A percentile compares a stretch with the other conserved stretches of the same genome.
These are phyloP conservation scores for Cyberlindnera americana DNA, from an alignment of 805 yeast species.

Conservation along the genomic window DNA sequence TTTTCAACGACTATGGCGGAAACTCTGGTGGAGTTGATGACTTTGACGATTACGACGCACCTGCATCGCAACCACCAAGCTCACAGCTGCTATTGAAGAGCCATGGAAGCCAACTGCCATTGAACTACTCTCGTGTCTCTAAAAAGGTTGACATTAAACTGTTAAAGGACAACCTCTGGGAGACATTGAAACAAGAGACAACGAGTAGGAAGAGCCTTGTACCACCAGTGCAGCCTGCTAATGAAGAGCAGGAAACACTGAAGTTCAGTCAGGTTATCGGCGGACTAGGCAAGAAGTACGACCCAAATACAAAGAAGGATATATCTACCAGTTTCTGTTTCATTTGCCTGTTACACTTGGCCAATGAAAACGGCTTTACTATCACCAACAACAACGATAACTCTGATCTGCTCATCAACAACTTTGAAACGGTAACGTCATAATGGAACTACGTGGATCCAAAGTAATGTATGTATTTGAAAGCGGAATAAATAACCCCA, in stretches of 20 bases:
- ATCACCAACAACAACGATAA: slow-evolving; percentile 40
- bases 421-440: slow-evolving; percentile 1
- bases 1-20: slow-evolving; percentile 35
- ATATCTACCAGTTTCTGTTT: slow-evolving; percentile 57
- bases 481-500: no score
- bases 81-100: slow-evolving; percentile 24
- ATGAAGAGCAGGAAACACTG: slow-evolving; percentile 10
- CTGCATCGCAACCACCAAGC: slow-evolving; percentile 19
- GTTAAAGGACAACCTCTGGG: slow-evolving; percentile 79
- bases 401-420: slow-evolving; percentile 20
- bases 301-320: slow-evolving; percentile 53
- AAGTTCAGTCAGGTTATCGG: slow-evolving; percentile 47
- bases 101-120: slow-evolving; percentile 30
- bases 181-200: slow-evolving; percentile 36
- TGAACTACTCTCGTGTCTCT: slow-evolving; percentile 66
- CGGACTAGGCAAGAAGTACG: slow-evolving; percentile 50
- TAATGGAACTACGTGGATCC: background rate
- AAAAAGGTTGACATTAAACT: slow-evolving; percentile 74
- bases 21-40: slow-evolving; percentile 30
- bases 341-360: slow-evolving; percentile 26
- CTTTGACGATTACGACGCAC: slow-evolving; percentile 30
- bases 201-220: slow-evolving; percentile 10
- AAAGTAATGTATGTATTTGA: background rate
- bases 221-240: background rate
- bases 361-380: slow-evolving; percentile 76